phyloP scores from a whole-genome alignment of 805 yeast genomes.

The Ogataea angusta region DNA sequence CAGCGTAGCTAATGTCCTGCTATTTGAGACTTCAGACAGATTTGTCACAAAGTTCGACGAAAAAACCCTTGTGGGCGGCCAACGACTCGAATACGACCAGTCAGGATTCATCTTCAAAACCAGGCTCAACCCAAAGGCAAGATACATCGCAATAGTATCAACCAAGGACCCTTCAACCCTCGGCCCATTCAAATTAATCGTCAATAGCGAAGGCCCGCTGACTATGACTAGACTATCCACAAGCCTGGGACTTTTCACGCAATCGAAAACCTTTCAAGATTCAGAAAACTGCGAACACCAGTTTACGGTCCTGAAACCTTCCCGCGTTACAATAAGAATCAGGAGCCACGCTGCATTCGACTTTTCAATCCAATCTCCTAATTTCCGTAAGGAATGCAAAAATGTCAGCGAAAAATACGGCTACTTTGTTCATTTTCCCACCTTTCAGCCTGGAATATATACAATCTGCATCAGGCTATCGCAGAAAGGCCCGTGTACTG shows the following conservation, averaged over 20 bases:
- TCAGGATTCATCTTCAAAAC: constrained; percentile 26
- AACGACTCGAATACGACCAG: constrained; percentile 34
- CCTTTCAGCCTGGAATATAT: neutral
- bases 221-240: constrained; percentile 7
- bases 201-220: constrained; percentile 24
- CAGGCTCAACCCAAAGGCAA: constrained; percentile 31
- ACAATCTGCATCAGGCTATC: neutral
- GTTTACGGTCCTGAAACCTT: constrained; percentile 2
- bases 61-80: constrained; percentile 27
- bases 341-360: neutral
- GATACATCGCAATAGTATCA: constrained; percentile 46
- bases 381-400: neutral
- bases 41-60: constrained; percentile 28
- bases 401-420: constrained; percentile 2
- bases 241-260: constrained; percentile 13
- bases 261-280: neutral
- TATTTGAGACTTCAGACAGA: constrained; percentile 39
- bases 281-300: neutral
- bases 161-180: constrained; percentile 36
- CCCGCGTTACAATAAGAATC: neutral
- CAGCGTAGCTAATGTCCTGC: constrained; percentile 37
- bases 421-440: neutral
- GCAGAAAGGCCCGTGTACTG: neutral
- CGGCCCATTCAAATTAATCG: constrained; percentile 32
- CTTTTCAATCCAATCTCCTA: neutral